Evolutionary conservation across 768 basidiomycete species (phyloP).

Genomic region (Leucosporidium creatinivorum): DNA sequence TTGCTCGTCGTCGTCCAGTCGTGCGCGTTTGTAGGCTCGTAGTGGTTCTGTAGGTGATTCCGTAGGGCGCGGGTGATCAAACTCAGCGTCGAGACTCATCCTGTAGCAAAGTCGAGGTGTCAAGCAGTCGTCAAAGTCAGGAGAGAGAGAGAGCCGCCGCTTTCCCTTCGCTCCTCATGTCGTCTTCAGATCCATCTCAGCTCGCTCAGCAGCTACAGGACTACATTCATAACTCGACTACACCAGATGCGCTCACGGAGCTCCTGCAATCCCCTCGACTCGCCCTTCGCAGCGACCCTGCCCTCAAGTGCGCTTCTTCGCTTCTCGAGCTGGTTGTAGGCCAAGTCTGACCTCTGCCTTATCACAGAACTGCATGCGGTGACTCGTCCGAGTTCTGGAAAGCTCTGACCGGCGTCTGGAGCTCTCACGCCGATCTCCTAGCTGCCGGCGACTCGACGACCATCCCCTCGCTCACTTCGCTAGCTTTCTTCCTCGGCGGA

Average conservation of each 20-base stretch:
- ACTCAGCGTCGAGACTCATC: too few relatives aligned
- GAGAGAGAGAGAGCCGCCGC: not conserved
- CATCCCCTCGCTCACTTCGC: conserved; percentile 7
- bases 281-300: not conserved
- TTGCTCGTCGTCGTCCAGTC: not conserved
- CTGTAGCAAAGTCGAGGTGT: too few relatives aligned
- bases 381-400: not conserved
- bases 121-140: not conserved
- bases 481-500: conserved; percentile 17
- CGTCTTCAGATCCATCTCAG: not conserved
- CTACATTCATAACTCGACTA: not conserved
- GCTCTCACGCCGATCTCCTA: not conserved
- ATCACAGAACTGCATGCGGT: not conserved
- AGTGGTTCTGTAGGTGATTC: not conserved
- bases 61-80: not conserved
- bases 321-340: too few relatives aligned
- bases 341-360: not conserved
- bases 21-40: conserved; percentile 16
- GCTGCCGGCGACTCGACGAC: not conserved
- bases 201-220: not conserved
- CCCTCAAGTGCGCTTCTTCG: not conserved
- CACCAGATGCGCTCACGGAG: conserved; percentile 1
- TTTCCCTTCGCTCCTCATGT: not conserved
- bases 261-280: conserved; percentile 11
- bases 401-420: not conserved